Base-by-base conservation (phyloP, 1,284 basidiomycete species). In the Ustilago hordei region DNA sequence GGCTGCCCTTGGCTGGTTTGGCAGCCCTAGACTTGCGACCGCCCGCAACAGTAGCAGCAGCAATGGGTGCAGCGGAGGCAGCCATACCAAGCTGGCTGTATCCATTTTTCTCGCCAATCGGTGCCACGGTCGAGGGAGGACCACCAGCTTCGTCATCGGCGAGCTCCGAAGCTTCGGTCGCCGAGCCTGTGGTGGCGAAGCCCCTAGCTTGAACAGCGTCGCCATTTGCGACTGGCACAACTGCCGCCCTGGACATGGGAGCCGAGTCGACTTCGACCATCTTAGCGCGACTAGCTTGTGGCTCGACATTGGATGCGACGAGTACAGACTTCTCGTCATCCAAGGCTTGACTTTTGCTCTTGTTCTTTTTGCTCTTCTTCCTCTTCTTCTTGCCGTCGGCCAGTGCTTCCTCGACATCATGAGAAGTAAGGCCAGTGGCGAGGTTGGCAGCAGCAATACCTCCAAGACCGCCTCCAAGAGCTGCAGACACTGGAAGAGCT, bases 1-100 rank as follows among this genome's bases (percentile, higher is more conserved):
- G 65, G 39, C 75, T 69, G 35, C 69, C 66, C 34, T 69, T 73
- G 11, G 74, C 36, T 36, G 39, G 34, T 62, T 77, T 77, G 12
- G 55, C 2, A 6, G 64, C 36, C 28, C 55, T 60, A 0, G 55
- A 13, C 60, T 62, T 73, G 35, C 60, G 59, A 52, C 15, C 55
- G 15, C 35, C 55, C 11, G 9, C 52, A 36, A 15, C 47, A 8
- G 60, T 52, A 17, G 57, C 60, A 39, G 34, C 56, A 19, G 56
- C 64, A 8, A 60, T 32, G 11, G 64, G 60, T 9, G 47, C 69
- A 36, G 60, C 73, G 8, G 47, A 54, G 52, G 73, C 73, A 23
- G 74, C 64, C 48, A 76, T 28, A 36, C 61, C 69, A 13, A 66
- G 61, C 50, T 68, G 60, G 5, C 58, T 67, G 47, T 68, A 73